phyloP scores from a whole-genome alignment of 2,329 filamentous ascomycete species.

The Fusarium circinatum region DNA sequence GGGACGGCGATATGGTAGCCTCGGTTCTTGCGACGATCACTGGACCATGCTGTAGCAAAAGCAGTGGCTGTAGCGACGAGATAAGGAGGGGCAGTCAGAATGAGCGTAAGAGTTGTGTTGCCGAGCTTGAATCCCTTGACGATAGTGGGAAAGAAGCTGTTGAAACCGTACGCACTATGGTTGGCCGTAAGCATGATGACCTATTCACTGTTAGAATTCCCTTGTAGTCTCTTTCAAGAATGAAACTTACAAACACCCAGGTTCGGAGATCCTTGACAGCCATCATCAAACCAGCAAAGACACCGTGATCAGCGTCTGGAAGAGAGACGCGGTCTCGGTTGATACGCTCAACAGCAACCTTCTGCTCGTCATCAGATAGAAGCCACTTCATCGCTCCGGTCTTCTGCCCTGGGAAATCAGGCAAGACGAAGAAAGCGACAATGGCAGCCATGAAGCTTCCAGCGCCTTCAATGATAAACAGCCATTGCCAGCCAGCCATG shows the following conservation, averaged over 20 bases:
- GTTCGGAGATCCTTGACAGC: constrained; percentile 37
- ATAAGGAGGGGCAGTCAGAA: constrained; percentile 1
- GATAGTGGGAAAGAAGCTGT: constrained; percentile 14
- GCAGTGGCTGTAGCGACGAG: background rate
- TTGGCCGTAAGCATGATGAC: constrained; percentile 4
- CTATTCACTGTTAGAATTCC: background rate
- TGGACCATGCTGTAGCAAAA: constrained; percentile 36
- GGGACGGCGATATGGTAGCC: constrained; percentile 36
- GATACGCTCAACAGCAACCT: constrained; percentile 39
- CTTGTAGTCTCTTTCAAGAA: accelerated
- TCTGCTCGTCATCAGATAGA: constrained; percentile 39
- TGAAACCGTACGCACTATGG: constrained; percentile 10
- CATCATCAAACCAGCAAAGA: constrained; percentile 39
- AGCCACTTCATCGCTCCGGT: constrained; percentile 41
- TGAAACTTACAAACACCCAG: constrained; percentile 33
- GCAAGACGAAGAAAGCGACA: constrained; percentile 27
- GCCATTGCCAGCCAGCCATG: constrained; percentile 54
- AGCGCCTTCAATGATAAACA: constrained; percentile 52
- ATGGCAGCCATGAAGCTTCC: constrained; percentile 33
- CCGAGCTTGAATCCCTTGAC: background rate
- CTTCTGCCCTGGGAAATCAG: constrained; percentile 39
- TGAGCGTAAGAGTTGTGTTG: background rate
- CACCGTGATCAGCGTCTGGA: constrained; percentile 30
- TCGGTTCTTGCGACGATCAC: constrained; percentile 33
- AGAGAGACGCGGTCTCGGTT: constrained; percentile 38